These are phyloP conservation scores for Cucumis melo DNA, from an alignment of 306 rosid species.

Conservation along the genomic window DNA sequence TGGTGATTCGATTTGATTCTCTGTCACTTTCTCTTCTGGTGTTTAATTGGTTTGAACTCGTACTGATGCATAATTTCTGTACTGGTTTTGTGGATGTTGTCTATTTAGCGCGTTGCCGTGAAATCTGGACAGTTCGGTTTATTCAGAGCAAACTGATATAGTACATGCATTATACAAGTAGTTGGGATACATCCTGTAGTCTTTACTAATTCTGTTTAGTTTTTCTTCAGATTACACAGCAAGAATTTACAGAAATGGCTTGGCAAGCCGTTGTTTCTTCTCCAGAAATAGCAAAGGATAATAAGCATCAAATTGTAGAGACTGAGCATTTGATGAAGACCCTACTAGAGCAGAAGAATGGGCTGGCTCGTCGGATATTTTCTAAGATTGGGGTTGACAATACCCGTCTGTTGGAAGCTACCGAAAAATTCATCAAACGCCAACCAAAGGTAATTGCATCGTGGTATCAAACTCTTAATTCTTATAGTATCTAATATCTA, in stretches of 20 bases:
- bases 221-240: constrained; percentile 70
- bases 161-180: not conserved
- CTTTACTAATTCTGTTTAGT: constrained; percentile 12
- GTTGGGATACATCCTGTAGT: too few species aligned
- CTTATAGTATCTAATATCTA: too few species aligned
- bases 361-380: constrained; percentile 91
- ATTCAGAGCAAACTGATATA: not conserved
- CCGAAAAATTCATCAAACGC: constrained; percentile 84
- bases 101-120: not conserved
- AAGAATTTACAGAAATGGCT: constrained; percentile 95
- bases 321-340: constrained; percentile 96
- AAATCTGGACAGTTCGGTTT: not conserved
- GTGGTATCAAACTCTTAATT: not conserved
- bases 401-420: constrained; percentile 69
- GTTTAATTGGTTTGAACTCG: not conserved
- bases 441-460: constrained; percentile 69
- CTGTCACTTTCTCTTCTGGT: not conserved
- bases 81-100: not conserved
- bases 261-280: constrained; percentile 87
- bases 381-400: constrained; percentile 81
- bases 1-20: not conserved
- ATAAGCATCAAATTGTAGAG: constrained; percentile 98
- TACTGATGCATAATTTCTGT: not conserved
- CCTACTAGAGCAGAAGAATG: constrained; percentile 89
- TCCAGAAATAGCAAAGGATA: constrained; percentile 91